phyloP scores from a whole-genome alignment of 345 rosid species.

The Eucalyptus erythrocorys region DNA sequence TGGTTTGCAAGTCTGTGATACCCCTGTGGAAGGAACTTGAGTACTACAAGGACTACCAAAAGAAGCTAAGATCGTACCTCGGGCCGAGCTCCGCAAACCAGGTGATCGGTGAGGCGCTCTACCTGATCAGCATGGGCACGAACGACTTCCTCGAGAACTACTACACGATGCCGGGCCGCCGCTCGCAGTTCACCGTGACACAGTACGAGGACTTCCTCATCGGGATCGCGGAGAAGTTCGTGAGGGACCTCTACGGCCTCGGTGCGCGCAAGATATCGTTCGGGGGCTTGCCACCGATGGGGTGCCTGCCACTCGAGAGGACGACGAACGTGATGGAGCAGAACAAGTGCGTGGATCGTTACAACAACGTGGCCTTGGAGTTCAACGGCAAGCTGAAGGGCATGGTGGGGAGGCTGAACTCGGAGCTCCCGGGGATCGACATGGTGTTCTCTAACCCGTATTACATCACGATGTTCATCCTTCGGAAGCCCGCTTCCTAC shows the following conservation, averaged over 20 bases:
- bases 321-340: slow-evolving; percentile 19
- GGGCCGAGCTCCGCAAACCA: slow-evolving; percentile 20
- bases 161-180: slow-evolving; percentile 23
- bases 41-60: slow-evolving; percentile 43
- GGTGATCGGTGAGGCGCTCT: slow-evolving; percentile 22
- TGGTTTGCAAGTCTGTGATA: slow-evolving; percentile 36
- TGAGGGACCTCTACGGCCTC: slow-evolving; percentile 29
- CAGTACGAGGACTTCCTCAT: slow-evolving; percentile 40
- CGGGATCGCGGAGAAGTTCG: slow-evolving; percentile 21
- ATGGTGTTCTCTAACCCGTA: slow-evolving; percentile 33
- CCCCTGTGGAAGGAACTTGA: slow-evolving; percentile 49
- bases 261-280: slow-evolving; percentile 54
- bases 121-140: slow-evolving; percentile 48
- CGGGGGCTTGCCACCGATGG: slow-evolving; percentile 60
- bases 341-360: slow-evolving; percentile 11
- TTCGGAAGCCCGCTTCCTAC: slow-evolving; percentile 18
- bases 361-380: slow-evolving; percentile 32
- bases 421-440: slow-evolving; percentile 27
- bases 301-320: slow-evolving; percentile 50
- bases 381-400: slow-evolving; percentile 35
- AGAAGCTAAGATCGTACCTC: slow-evolving; percentile 16
- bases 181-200: slow-evolving; percentile 27
- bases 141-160: slow-evolving; percentile 62
- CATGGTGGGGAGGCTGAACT: slow-evolving; percentile 11
- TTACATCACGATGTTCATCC: slow-evolving; percentile 18